Percentiles rank a stretch among this genome's conserved stretches.
These are phyloP conservation scores for Gynostemma pentaphyllum DNA, from an alignment of 306 rosid species.

Conservation along the genomic window DNA sequence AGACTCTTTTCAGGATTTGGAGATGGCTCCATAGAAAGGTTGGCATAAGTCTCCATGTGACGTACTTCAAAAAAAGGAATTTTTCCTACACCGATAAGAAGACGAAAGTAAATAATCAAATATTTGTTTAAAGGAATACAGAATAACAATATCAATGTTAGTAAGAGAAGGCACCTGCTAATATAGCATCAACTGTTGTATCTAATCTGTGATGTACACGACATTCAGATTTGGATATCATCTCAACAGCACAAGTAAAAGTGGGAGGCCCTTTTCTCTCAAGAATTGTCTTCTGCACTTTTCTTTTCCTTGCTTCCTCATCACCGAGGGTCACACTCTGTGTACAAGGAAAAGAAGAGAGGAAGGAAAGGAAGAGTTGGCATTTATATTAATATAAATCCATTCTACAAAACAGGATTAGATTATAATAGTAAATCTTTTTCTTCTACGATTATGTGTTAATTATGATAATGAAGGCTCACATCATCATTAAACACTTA, in stretches of 20 bases:
- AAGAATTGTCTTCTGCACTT: slow-evolving; percentile 98
- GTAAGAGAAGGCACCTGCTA: slow-evolving; percentile 53
- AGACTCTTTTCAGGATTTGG: slow-evolving; percentile 28
- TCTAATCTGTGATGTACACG: slow-evolving; percentile 93
- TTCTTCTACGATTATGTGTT: neutral
- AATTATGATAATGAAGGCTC: neutral
- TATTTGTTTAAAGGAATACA: neutral
- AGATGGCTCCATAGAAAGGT: slow-evolving; percentile 32
- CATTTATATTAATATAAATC: neutral
- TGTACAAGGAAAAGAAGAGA: slow-evolving; percentile 3
- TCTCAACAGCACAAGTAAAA: slow-evolving; percentile 93
- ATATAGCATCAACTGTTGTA: slow-evolving; percentile 89
- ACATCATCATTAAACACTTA: neutral
- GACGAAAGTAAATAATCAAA: neutral
- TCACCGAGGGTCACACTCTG: slow-evolving; percentile 99
- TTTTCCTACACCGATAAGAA: slow-evolving; percentile 36
- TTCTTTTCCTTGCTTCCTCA: slow-evolving; percentile 92
- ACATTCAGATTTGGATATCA: slow-evolving; percentile 85
- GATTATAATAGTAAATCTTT: neutral
- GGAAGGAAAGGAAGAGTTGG: neutral
- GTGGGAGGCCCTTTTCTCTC: slow-evolving; percentile 94
- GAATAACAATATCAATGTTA: neutral
- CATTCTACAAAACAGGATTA: neutral
- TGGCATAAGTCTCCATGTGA: slow-evolving; percentile 38
- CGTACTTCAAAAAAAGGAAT: slow-evolving; percentile 80